phyloP scores from a whole-genome alignment of 805 yeast genomes.

The Scheffersomyces ergatensis region DNA sequence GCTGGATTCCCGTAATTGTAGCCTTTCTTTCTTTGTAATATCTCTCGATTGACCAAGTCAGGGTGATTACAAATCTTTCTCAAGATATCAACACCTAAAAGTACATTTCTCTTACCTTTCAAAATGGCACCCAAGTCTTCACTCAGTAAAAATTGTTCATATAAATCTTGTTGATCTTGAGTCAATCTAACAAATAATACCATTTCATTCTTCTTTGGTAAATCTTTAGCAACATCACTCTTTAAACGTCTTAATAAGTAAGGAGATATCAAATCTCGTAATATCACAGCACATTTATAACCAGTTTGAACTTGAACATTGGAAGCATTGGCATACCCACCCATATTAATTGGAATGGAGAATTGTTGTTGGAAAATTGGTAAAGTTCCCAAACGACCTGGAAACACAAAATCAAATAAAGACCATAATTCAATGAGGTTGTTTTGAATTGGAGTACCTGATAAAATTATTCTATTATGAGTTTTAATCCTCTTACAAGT shows the following conservation, averaged over 20 bases:
- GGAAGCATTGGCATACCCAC: slow-evolving; percentile 98
- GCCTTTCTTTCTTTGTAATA: slow-evolving; percentile 28
- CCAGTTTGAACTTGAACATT: slow-evolving; percentile 96
- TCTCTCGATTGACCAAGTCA: slow-evolving; percentile 60
- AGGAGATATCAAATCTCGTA: slow-evolving; percentile 86
- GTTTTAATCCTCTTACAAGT: slow-evolving; percentile 83
- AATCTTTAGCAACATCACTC: slow-evolving; percentile 90
- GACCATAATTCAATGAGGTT: slow-evolving; percentile 93
- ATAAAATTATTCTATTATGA: slow-evolving; percentile 78
- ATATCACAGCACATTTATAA: slow-evolving; percentile 89
- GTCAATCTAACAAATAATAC: slow-evolving; percentile 90
- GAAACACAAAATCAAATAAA: slow-evolving; percentile 89
- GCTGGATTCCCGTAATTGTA: slow-evolving; percentile 52
- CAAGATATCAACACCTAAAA: slow-evolving; percentile 85
- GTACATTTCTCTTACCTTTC: slow-evolving; percentile 73
- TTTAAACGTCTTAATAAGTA: slow-evolving; percentile 84
- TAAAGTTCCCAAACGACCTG: slow-evolving; percentile 90
- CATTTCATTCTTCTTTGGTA: slow-evolving; percentile 92
- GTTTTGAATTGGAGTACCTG: slow-evolving; percentile 97
- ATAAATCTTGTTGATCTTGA: slow-evolving; percentile 66
- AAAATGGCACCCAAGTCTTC: slow-evolving; percentile 71
- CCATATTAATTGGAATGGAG: slow-evolving; percentile 87
- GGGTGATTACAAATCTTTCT: slow-evolving; percentile 97
- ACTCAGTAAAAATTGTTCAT: slow-evolving; percentile 70
- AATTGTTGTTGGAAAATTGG: slow-evolving; percentile 94